Base-by-base conservation (phyloP, 495 filamentous ascomycete genomes). In the Lepraria neglecta region DNA sequence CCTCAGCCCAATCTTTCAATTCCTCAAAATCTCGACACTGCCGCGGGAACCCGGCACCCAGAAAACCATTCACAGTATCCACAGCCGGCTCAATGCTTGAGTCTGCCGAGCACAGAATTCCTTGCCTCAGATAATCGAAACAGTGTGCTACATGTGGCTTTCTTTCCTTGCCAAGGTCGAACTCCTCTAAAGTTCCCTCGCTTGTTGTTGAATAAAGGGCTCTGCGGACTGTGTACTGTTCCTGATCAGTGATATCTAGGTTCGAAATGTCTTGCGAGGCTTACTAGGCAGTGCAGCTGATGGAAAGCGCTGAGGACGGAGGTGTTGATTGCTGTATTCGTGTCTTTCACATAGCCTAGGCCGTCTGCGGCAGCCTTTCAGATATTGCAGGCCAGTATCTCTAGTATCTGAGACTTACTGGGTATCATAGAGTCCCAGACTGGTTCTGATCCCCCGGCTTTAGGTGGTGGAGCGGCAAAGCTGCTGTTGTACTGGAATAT, bases 361-460 rank as follows among this genome's bases (percentile, higher is more conserved):
- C 65, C 67, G 59, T 69, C 62, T 69, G 19, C 17, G 17, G 52
- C 14, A 47, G 15, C 43, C 1, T 42, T 21, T 51, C 38, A 28
- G 27, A 11, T 35, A 19, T 14, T 28, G 14, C 24, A 24, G 15
- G 19, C n/a, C 28, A 45, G 3, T 10, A 3, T 10, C 1, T 11
- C 4, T 11, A 27, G 21, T 11, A 40, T 4, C 24, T 33, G 11
- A 28, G 15, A 33, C 67, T 45, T 64, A 67, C 67, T 65, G n/a
- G 67, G 67, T 11, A 69, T 61, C 38, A 69, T 44, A 24, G 65
- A 43, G 45, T 69, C 67, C 67, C 65, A 69, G 4, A 65, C 56
- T 12, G 67, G 65, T 54, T 69, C 65, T 38, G 38, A 31, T 6
- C 35, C 33, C 27, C 56, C 59, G 50, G 33, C 50, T 35, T 24